Evolutionary conservation across 2,329 filamentous ascomycete species (phyloP).

Genomic region (Chrysosporium keratinophilum): DNA sequence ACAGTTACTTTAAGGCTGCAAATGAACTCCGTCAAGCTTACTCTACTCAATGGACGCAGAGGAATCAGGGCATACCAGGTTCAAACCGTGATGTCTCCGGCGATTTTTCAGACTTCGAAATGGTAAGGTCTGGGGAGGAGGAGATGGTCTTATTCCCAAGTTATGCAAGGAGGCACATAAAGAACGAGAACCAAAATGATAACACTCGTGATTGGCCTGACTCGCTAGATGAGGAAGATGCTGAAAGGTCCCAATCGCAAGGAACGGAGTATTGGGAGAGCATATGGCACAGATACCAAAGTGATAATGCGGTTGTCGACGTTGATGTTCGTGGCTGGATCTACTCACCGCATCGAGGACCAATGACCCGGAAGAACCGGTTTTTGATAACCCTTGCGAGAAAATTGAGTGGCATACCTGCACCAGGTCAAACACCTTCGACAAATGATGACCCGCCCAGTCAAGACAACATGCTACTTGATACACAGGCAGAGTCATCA

Average conservation of each 20-base stretch:
- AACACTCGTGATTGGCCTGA: conserved; percentile 19
- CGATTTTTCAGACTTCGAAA: conserved; percentile 74
- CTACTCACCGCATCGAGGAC: conserved; percentile 73
- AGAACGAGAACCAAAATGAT: conserved; percentile 26
- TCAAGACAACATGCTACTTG: conserved; percentile 56
- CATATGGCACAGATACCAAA: conserved; percentile 70
- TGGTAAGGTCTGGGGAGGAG: conserved; percentile 68
- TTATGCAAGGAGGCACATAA: conserved; percentile 68
- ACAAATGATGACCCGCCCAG: conserved; percentile 40
- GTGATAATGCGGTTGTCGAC: conserved; percentile 77
- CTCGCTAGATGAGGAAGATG: conserved; percentile 21
- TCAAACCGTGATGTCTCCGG: conserved; percentile 52
- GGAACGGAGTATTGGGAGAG: conserved; percentile 66
- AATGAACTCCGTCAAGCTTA: conserved; percentile 63
- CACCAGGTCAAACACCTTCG: conserved; percentile 40
- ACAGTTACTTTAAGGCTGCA: conserved; percentile 59
- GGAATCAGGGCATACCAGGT: conserved; percentile 37
- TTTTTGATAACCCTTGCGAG: conserved; percentile 77
- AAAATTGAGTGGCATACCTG: conserved; percentile 75
- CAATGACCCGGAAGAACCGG: conserved; percentile 76
- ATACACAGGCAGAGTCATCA: conserved; percentile 65
- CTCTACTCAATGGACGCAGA: conserved; percentile 45
- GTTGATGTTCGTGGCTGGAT: conserved; percentile 95
- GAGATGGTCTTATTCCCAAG: conserved; percentile 94
- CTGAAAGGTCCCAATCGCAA: conserved; percentile 35